A percentile compares a stretch with the other conserved stretches of the same genome.
These are phyloP conservation scores for Wallacemonas sp. DNA, from an alignment of 208 protist genomes.

Conservation along the genomic window DNA sequence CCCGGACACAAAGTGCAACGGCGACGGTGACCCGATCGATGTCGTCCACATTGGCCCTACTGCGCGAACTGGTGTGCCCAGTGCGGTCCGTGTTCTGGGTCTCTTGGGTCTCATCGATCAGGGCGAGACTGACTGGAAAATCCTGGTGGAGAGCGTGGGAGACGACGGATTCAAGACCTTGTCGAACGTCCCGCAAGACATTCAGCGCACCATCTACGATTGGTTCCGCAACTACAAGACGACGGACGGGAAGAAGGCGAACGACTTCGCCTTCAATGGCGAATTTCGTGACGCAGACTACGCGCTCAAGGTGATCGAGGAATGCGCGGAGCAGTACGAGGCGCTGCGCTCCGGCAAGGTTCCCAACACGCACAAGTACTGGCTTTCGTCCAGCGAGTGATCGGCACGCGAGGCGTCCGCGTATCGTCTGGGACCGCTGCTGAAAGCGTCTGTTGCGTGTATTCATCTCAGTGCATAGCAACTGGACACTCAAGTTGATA, in stretches of 20 bases:
- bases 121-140: slow-evolving; percentile 94
- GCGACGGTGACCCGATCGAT: slow-evolving; percentile 93
- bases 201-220: slow-evolving; percentile 56
- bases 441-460: too few species aligned
- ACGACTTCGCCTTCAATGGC: slow-evolving; percentile 80
- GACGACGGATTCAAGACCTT: slow-evolving; percentile 41
- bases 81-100: slow-evolving; percentile 83
- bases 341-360: slow-evolving; percentile 37
- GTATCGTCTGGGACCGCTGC: too few species aligned
- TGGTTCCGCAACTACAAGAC: slow-evolving; percentile 95
- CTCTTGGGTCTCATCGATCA: slow-evolving; percentile 90
- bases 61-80: slow-evolving; percentile 43
- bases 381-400: slow-evolving; percentile 28
- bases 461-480: too few species aligned
- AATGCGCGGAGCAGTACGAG: slow-evolving; percentile 66
- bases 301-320: slow-evolving; percentile 60
- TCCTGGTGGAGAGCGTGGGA: slow-evolving; percentile 60
- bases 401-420: neutral
- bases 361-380: slow-evolving; percentile 54
- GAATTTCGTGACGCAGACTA: slow-evolving; percentile 60
- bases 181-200: slow-evolving; percentile 51
- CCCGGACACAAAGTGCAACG: slow-evolving; percentile 52
- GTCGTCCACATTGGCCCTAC: slow-evolving; percentile 75
- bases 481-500: too few species aligned
- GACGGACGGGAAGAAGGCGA: slow-evolving; percentile 89